Percentiles rank a stretch among this genome's conserved stretches.
phyloP scores from a whole-genome alignment of 1,284 basidiomycete species.

The Austroboletus novae-zelandiae region DNA sequence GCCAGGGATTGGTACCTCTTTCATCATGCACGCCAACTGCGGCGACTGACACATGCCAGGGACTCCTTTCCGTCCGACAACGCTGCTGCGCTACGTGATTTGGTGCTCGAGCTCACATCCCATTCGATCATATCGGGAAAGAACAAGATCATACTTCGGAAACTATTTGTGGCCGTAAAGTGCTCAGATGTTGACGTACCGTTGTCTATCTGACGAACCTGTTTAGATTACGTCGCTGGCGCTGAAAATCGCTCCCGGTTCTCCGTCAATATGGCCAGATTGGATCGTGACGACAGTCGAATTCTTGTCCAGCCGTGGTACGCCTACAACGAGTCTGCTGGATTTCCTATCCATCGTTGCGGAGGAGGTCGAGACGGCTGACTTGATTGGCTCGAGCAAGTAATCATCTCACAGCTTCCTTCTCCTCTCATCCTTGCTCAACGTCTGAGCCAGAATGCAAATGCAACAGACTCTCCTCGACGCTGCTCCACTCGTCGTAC shows the following conservation, averaged over 20 bases:
- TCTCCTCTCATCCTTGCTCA: conserved; percentile 5
- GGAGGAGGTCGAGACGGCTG: conserved; percentile 75
- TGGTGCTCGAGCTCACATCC: conserved; percentile 62
- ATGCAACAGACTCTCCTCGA: conserved; percentile 62
- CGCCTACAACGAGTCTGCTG: conserved; percentile 55
- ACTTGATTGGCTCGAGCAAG: conserved; percentile 74
- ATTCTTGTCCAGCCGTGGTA: conserved; percentile 55
- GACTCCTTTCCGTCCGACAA: conserved; percentile 58
- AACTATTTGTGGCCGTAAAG: conserved; percentile 80
- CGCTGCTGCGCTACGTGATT: conserved; percentile 51
- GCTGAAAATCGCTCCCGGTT: conserved; percentile 61
- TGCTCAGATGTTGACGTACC: background rate
- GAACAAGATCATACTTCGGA: conserved; percentile 73
- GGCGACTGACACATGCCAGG: conserved; percentile 39
- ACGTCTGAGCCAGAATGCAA: conserved; percentile 44
- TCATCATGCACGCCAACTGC: background rate
- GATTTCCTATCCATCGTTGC: conserved; percentile 84
- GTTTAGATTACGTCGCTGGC: conserved; percentile 70
- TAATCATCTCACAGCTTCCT: conserved; percentile 37
- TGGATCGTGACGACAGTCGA: conserved; percentile 67
- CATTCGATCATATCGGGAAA: conserved; percentile 53
- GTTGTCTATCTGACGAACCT: background rate
- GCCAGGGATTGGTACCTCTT: conserved; percentile 76
- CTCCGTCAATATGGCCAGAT: conserved; percentile 59
- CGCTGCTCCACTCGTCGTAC: conserved; percentile 67